These are phyloP conservation scores for Apostasia shenzhenica DNA, from an alignment of 106 monocot species.

Conservation along the genomic window DNA sequence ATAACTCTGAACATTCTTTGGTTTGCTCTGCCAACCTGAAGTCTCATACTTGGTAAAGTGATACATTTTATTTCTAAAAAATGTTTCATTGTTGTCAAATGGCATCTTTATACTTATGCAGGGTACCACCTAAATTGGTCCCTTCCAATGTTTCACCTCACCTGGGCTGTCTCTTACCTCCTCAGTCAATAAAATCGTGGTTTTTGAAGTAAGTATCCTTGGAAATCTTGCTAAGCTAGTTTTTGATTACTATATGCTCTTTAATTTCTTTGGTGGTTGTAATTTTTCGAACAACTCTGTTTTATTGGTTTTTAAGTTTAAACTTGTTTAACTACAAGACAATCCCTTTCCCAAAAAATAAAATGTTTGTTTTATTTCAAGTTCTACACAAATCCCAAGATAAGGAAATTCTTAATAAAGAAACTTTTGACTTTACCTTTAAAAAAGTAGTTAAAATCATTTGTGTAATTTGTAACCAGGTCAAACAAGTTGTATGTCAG, in stretches of 20 bases:
- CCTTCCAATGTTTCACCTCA: constrained; percentile 36
- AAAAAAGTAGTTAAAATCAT: too few relatives aligned
- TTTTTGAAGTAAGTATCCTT: constrained; percentile 53
- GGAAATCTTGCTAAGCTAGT: too few relatives aligned
- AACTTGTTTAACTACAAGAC: too few relatives aligned
- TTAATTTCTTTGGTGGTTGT: too few relatives aligned
- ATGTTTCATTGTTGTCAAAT: constrained; percentile 2
- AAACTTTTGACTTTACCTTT: too few relatives aligned
- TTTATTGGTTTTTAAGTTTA: too few relatives aligned
- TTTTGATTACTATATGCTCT: too few relatives aligned
- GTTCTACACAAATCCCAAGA: too few relatives aligned
- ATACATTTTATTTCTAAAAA: background rate
- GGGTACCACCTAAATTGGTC: constrained; percentile 26
- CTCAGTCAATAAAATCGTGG: constrained; percentile 65
- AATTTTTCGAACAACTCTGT: too few relatives aligned
- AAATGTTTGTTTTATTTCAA: too few relatives aligned
- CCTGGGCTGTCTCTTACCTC: constrained; percentile 57
- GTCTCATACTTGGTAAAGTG: constrained; percentile 28
- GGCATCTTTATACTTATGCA: constrained; percentile 15
- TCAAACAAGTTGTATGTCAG: constrained; percentile 54
- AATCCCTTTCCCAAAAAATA: too few relatives aligned
- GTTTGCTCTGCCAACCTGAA: constrained; percentile 42
- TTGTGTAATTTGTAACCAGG: constrained; percentile 20
- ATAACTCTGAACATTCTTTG: constrained; percentile 53
- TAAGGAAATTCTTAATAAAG: too few relatives aligned